phyloP scores from a whole-genome alignment of 2,329 filamentous ascomycete species.

The Fusarium duplospermum region DNA sequence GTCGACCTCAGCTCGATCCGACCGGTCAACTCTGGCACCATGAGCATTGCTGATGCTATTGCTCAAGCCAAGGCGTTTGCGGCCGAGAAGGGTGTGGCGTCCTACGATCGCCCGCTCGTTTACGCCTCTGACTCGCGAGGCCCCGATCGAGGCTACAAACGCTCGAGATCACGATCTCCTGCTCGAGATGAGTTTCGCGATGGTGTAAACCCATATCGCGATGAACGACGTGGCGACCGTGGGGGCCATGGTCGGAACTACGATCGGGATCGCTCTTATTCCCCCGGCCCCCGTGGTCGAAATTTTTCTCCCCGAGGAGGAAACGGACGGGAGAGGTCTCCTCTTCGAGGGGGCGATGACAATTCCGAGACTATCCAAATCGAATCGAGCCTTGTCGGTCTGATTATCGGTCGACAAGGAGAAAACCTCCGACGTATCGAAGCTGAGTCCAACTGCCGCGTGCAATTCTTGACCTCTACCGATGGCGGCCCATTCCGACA shows the following conservation, averaged over 20 bases:
- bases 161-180: conserved; percentile 80
- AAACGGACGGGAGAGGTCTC: conserved; percentile 69
- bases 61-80: conserved; percentile 87
- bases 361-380: conserved; percentile 86
- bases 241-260: conserved; percentile 46
- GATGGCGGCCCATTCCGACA: conserved; percentile 81
- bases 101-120: conserved; percentile 68
- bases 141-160: conserved; percentile 63
- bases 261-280: conserved; percentile 79
- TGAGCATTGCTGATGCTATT: conserved; percentile 86
- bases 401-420: conserved; percentile 91
- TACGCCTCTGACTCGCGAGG: conserved; percentile 54
- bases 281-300: conserved; percentile 68
- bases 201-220: conserved; percentile 84
- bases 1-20: conserved; percentile 84
- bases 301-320: conserved; percentile 69
- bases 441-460: conserved; percentile 81
- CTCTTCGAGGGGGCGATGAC: conserved; percentile 68
- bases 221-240: conserved; percentile 78
- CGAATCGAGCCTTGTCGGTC: conserved; percentile 85
- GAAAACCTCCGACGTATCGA: conserved; percentile 91
- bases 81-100: conserved; percentile 78
- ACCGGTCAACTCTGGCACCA: conserved; percentile 81
- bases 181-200: conserved; percentile 79
- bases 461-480: conserved; percentile 86